Base-by-base conservation (phyloP, 805 yeast genomes). In the Candida saitoana region DNA sequence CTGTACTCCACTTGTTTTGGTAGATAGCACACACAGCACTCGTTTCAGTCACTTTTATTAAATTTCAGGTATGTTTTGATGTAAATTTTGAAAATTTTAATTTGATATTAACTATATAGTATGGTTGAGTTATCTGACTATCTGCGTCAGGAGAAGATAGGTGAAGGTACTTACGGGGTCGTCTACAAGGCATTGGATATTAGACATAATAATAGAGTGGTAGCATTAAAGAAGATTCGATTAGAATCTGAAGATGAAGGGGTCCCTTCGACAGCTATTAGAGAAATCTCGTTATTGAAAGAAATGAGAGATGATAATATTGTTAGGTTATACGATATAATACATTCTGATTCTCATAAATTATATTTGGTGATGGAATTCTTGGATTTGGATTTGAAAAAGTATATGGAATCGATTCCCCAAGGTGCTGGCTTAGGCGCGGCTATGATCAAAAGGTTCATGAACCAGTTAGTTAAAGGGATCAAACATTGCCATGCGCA, bases 151-250 rank as follows among this genome's bases (percentile, higher is more conserved):
- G 99, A 93, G 63, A 93, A 93, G 65, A 87, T 93, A 39, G 99
- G 99, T 36, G 99, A 93, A 69, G 97, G 95, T 48, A 91, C 99
- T 2, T 91, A 93, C 61, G 99, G 99, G 40, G 97, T 95, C 24
- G 99, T 93, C 8, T 93, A 93, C 68, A 93, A 91, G 62, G 99
- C 99, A 1, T 72, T 89, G 39, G 97, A 91, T 59, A 80, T 82
- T 36, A 82, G 80, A 50, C 89, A 91, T 60, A 86, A 89, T 51
- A 91, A 91, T 67, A 77, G 96, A n/a, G 79, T 89, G 35, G 99
- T 93, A 29, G 99, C 99, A 0, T 71, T 93, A 52, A 93, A 93
- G 64, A 95, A 93, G 67, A 95, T 93, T 62, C 79, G 98, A 44
- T 69, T 93, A 40, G 99, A 93, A 61, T 87, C 95, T 16, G 99